Evolutionary conservation across 2,329 filamentous ascomycete species (phyloP).

Genomic region (Apiospora aurea): DNA sequence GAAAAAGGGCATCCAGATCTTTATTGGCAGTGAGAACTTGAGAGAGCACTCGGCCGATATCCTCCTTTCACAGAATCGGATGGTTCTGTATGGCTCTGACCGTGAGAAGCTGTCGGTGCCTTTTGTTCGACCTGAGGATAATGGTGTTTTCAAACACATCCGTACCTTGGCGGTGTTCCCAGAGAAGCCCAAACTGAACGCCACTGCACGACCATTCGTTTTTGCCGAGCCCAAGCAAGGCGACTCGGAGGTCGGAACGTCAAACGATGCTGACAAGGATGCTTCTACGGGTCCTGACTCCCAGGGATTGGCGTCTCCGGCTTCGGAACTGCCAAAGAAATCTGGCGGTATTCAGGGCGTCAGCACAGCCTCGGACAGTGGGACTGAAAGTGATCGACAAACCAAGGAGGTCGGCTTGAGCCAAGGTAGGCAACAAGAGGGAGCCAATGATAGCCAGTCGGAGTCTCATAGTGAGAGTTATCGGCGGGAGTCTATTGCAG

Average conservation of each 20-base stretch:
- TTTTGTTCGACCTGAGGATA: slow-evolving; percentile 90
- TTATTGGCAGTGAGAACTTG: slow-evolving; percentile 88
- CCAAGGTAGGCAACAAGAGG: slow-evolving; percentile 24
- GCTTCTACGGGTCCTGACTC: slow-evolving; percentile 39
- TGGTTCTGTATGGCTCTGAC: slow-evolving; percentile 87
- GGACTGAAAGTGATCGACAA: slow-evolving; percentile 52
- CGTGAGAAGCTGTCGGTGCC: slow-evolving; percentile 88
- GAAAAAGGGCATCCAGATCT: slow-evolving; percentile 78
- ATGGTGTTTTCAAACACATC: slow-evolving; percentile 79
- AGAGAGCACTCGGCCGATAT: slow-evolving; percentile 88
- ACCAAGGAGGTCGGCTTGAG: slow-evolving; percentile 34
- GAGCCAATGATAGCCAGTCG: slow-evolving; percentile 24
- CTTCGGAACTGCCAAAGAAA: slow-evolving; percentile 45
- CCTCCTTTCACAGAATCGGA: slow-evolving; percentile 87
- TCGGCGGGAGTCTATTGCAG: slow-evolving; percentile 46
- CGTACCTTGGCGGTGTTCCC: slow-evolving; percentile 65
- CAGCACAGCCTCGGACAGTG: slow-evolving; percentile 52
- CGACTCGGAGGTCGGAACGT: slow-evolving; percentile 27
- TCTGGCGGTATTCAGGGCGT: slow-evolving; percentile 37
- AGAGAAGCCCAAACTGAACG: slow-evolving; percentile 66
- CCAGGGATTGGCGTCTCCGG: slow-evolving; percentile 47
- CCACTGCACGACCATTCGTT: slow-evolving; percentile 54
- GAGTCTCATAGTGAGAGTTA: slow-evolving; percentile 33
- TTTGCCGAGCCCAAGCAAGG: slow-evolving; percentile 44
- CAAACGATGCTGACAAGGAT: slow-evolving; percentile 38